Evolutionary conservation across 2,329 filamentous ascomycete species (phyloP), one percentile per base, ranked within the genome.

Genomic region (Venturia aucupariae): DNA sequence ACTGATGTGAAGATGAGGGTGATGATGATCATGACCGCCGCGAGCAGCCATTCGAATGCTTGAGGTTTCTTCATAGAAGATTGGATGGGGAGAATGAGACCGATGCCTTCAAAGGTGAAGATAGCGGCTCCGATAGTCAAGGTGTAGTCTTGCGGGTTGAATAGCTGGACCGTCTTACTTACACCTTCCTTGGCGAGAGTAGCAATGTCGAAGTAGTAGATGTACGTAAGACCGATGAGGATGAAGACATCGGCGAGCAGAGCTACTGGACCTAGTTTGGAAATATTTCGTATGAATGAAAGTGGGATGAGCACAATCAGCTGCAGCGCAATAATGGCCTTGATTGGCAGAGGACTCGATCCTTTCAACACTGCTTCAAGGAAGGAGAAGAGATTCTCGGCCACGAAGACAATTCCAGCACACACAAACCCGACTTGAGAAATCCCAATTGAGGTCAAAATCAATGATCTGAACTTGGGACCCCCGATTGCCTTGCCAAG

Each of bases 371-470:
- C 82, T 1, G 88, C 88, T 38, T 83, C 76, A 30, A 88, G 75
- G 74, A 92, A 90, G 0, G 86, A 84, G 46, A 80, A 80, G 24
- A 90, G 74, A 70, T 92, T 92, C 72, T 92, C 87, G 0, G 89
- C 89, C 0, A 87, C 87, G 70, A 92, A 92, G 63, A 92, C 89
- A 61, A 90, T 82, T 39, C 89, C 89, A 0, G 89, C 85, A 69
- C 88, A 92, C 51, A 92, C 89, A 68, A 92, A 92, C 1, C 89
- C 89, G 17, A 92, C 78, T 72, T 92, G 89, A 0, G 89, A 91
- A 13, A 92, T 80, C 0, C 86, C 84, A 72, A 92, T 87, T 15
- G 88, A 90, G 0, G 76, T 78, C 10, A 92, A 80, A 62, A 92
- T 88, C 42, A 92, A 75, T 24, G 78, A 78, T 64, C 89, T 83